These are phyloP conservation scores for Hebeloma cylindrosporum DNA, from an alignment of 768 basidiomycete species.

Conservation along the genomic window DNA sequence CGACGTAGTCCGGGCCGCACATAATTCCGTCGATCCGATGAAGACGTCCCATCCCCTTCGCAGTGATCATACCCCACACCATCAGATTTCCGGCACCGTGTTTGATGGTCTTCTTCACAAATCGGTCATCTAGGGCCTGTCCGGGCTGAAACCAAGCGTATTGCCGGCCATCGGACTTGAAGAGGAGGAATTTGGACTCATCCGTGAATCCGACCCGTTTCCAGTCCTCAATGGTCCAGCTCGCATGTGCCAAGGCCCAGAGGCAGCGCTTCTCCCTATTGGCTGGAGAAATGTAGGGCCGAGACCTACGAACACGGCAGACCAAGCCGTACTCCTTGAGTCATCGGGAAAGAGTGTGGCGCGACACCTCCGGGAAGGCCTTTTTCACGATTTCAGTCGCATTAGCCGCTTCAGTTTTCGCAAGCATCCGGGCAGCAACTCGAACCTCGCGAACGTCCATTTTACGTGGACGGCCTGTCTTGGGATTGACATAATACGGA, in stretches of 20 bases:
- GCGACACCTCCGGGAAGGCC: too few species aligned
- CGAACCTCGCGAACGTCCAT: too few species aligned
- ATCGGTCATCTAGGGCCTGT: conserved; percentile 19
- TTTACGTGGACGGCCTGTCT: too few species aligned
- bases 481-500: too few species aligned
- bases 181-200: conserved; percentile 23
- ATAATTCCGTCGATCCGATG: conserved; percentile 30
- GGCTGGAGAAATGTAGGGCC: too few species aligned
- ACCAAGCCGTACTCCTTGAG: too few species aligned
- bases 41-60: conserved; percentile 25
- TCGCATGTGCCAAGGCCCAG: conserved; percentile 22
- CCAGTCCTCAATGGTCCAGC: conserved; percentile 30
- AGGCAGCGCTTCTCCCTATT: conserved; percentile 11
- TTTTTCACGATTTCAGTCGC: too few species aligned
- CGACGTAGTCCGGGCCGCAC: conserved; percentile 20
- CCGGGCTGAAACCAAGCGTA: conserved; percentile 28
- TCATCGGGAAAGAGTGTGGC: too few species aligned
- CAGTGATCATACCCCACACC: conserved; percentile 31
- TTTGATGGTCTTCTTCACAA: conserved; percentile 28
- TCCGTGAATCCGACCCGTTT: conserved; percentile 20
- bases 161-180: conserved; percentile 30
- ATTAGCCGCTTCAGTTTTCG: too few species aligned
- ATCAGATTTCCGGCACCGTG: conserved; percentile 21
- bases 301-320: too few species aligned
- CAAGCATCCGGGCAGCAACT: too few species aligned